These are phyloP conservation scores for Pyrus hybrid DNA, from an alignment of 331 rosid genomes.

Conservation along the genomic window DNA sequence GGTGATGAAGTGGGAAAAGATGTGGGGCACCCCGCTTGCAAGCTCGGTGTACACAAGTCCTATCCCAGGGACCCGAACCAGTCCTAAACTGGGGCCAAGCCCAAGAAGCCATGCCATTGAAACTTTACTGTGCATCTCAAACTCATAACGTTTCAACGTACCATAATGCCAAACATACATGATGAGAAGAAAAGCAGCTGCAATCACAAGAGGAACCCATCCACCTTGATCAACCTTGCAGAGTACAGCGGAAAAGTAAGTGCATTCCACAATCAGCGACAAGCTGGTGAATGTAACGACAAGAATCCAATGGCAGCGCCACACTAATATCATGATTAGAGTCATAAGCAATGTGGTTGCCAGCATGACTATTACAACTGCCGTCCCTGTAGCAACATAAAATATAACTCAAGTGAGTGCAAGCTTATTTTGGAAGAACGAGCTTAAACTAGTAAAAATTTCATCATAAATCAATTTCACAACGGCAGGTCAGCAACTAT, in stretches of 20 bases:
- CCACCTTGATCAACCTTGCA: constrained; percentile 95
- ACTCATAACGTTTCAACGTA: constrained; percentile 79
- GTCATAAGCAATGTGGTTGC: constrained; percentile 91
- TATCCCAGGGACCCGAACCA: constrained; percentile 93
- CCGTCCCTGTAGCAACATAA: constrained; percentile 65
- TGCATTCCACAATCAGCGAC: constrained; percentile 72
- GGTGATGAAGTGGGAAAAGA: constrained; percentile 95
- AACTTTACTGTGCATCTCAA: constrained; percentile 91
- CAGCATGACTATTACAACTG: constrained; percentile 87
- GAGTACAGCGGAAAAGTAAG: constrained; percentile 81
- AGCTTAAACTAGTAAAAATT: background rate
- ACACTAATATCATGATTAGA: constrained; percentile 87
- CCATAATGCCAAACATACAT: constrained; percentile 98
- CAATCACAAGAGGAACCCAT: constrained; percentile 96
- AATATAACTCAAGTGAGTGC: constrained; percentile 5
- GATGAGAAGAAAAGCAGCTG: constrained; percentile 76
- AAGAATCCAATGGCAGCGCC: constrained; percentile 98
- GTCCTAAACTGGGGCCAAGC: constrained; percentile 95
- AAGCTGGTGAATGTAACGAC: constrained; percentile 61
- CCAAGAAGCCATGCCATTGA: constrained; percentile 99
- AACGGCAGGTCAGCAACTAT: background rate
- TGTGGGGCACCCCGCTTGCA: constrained; percentile 91
- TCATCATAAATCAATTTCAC: background rate
- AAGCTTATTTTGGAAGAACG: background rate
- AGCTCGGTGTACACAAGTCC: constrained; percentile 97